A percentile compares a stretch with the other conserved stretches of the same genome.
These are phyloP conservation scores for Saccharomyces hybrid DNA, from an alignment of 1,139 yeast species.

Conservation along the genomic window DNA sequence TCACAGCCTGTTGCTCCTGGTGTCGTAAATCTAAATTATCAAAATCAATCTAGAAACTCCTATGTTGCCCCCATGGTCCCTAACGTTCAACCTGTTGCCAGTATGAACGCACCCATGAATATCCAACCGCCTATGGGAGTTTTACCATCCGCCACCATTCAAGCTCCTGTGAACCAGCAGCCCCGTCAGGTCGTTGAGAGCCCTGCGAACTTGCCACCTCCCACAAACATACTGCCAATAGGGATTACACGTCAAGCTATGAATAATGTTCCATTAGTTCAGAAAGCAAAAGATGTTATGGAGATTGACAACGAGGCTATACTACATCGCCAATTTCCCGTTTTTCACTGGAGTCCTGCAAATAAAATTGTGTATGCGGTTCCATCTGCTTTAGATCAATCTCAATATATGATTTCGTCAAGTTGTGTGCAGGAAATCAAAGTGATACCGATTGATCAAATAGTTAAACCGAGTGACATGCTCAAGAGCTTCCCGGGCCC, in stretches of 20 bases:
- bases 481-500: constrained; percentile 34
- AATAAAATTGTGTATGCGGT: constrained; percentile 39
- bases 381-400: constrained; percentile 31
- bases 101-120: not conserved
- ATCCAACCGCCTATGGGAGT: not conserved
- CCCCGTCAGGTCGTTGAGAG: not conserved
- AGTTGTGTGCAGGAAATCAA: constrained; percentile 27
- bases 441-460: constrained; percentile 30
- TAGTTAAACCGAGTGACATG: constrained; percentile 25
- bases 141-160: not conserved
- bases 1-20: not conserved
- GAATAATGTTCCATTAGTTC: not conserved
- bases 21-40: not conserved
- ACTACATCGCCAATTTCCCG: constrained; percentile 58
- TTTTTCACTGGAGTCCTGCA: constrained; percentile 62
- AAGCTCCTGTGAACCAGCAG: not conserved
- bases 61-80: constrained; percentile 16
- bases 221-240: not conserved
- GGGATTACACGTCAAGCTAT: not conserved
- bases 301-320: constrained; percentile 24
- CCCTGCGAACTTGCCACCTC: not conserved
- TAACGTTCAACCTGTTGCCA: not conserved
- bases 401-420: constrained; percentile 12
- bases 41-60: not conserved
- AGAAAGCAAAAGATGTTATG: constrained; percentile 7